Conservation (phyloP, 495 filamentous ascomycete genomes). For the Aspergillus heteromorphus region DNA sequence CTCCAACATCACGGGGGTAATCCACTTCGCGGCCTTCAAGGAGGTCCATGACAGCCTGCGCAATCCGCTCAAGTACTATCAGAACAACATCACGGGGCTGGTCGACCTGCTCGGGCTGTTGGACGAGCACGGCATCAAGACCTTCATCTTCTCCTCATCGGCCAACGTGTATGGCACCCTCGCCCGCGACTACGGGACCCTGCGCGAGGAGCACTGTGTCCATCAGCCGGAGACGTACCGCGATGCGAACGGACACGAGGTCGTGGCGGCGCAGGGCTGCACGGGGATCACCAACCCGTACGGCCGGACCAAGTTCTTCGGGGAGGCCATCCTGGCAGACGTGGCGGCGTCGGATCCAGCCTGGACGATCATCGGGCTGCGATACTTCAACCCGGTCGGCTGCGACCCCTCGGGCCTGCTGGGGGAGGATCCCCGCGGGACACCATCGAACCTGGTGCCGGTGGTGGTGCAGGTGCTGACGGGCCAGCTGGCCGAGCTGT, state of each 20-base stretch:
- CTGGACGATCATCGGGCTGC: conserved; percentile 55
- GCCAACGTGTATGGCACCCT: conserved; percentile 57
- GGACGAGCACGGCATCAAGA: conserved; percentile 51
- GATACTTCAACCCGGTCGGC: conserved; percentile 64
- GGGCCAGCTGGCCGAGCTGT: conserved; percentile 41
- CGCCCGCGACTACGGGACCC: conserved; percentile 39
- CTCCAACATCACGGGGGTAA: conserved; percentile 52
- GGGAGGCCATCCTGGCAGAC: conserved; percentile 56
- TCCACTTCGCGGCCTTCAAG: conserved; percentile 60
- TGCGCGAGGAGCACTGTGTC: conserved; percentile 54
- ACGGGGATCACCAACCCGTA: conserved; percentile 57
- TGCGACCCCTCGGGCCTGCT: conserved; percentile 57
- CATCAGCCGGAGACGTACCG: conserved; percentile 37
- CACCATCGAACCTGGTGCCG: conserved; percentile 56
- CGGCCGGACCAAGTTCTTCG: conserved; percentile 59
- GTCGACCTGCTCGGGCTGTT: conserved; percentile 49
- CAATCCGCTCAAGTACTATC: conserved; percentile 57
- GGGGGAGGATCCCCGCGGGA: conserved; percentile 54
- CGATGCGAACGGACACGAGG: conserved; percentile 20
- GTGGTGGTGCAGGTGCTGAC: conserved; percentile 52
- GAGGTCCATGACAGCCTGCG: conserved; percentile 46
- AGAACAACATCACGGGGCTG: conserved; percentile 57
- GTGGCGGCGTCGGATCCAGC: conserved; percentile 47
- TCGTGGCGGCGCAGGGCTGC: conserved; percentile 31
- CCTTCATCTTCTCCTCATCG: conserved; percentile 60